A percentile compares a stretch with the other conserved stretches of the same genome.
These are phyloP conservation scores for Helotiales sp. DNA, from an alignment of 2,329 filamentous ascomycete genomes.

Conservation along the genomic window DNA sequence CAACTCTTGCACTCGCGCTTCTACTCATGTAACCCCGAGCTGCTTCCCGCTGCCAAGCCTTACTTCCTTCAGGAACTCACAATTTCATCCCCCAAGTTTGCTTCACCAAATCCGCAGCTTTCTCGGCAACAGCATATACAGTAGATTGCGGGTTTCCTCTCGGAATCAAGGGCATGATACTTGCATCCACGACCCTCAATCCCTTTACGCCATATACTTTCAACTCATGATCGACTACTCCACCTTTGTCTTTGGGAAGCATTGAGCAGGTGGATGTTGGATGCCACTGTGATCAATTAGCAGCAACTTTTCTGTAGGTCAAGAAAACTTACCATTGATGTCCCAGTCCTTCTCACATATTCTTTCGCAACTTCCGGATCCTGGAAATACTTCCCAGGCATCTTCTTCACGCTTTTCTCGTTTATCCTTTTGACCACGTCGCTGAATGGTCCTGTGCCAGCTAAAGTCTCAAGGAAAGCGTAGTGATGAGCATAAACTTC, in stretches of 20 bases:
- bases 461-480: slow-evolving; percentile 16
- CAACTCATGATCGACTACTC: neutral
- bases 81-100: neutral
- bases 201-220: slow-evolving; percentile 5
- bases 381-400: neutral
- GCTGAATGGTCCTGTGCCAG: neutral
- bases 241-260: slow-evolving; percentile 1
- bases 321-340: no score
- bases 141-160: neutral
- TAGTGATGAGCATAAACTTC: slow-evolving; percentile 11
- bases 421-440: neutral
- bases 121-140: slow-evolving; percentile 3
- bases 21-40: no score
- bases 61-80: no score
- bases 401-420: neutral
- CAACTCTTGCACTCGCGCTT: no score
- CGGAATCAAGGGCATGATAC: neutral
- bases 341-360: neutral
- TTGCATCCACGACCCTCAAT: slow-evolving; percentile 2
- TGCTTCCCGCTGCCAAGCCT: no score
- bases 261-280: slow-evolving; percentile 1
- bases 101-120: neutral
- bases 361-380: neutral
- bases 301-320: no score
- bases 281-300: no score